Evolutionary conservation across 441 rosid species (phyloP), one percentile per base, ranked within the genome.

Genomic region (Gossypium aridum): DNA sequence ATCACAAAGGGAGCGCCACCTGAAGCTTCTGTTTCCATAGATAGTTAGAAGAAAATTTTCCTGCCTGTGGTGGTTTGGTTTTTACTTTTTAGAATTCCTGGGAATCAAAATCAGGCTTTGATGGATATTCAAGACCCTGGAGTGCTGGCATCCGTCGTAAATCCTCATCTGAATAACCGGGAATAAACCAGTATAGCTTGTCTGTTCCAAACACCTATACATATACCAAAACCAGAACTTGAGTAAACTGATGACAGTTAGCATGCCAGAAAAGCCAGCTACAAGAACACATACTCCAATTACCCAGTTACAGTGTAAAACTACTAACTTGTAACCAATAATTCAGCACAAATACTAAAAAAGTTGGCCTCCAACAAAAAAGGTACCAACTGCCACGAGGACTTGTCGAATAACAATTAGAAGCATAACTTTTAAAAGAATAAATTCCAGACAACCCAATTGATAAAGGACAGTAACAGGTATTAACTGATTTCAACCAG

Each of bases 61-160:
- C 56, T 17, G 60, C 25, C 70, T 69, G 9, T 12, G 34, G 51
- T 60, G 70, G n/a, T 57, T 43, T 43, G 75, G 75, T 49, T 71
- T 73, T 80, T 73, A 86, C 72, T 37, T 69, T 73, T 81, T 78
- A 88, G 75, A 89, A 88, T 57, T 87, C 90, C 72, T 90, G 90
- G 2, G 91, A 86, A 82, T 84, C 96, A 43, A 82, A 85, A 43
- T 91, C 94, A 0, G 94, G 94, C 74, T 86, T 90, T 3, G 92
- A 89, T 39, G 96, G 97, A 76, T 88, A 92, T 69, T 91, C 93
- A 20, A 92, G 88, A 68, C 97, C 94, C 76, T 89, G 95, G 76
- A 92, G 94, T 4, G 87, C 89, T 0, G 94, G 94, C 83, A 92
- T 89, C 75, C 87, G 78, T 28, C 94, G 79, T 66, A 87, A 45